Base-by-base conservation (phyloP, 2,329 filamentous ascomycete species). In the Botryosphaeria agaves region DNA sequence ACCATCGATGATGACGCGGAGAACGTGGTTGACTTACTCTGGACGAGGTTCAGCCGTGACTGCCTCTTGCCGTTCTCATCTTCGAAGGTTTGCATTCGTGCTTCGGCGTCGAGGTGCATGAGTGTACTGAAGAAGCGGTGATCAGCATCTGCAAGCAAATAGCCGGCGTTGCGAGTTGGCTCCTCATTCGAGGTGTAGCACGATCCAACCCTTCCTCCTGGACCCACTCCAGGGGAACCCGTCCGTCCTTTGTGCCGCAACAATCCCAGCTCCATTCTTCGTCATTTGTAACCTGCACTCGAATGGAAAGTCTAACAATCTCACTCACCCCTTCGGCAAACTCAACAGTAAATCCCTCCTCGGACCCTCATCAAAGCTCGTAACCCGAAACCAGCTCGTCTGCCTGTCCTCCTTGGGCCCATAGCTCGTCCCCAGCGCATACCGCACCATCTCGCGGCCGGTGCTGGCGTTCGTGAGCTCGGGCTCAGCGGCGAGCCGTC, bases 311-410 rank as follows among this genome's bases (percentile, higher is more conserved):
- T n/a, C n/a, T n/a, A n/a, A n/a, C n/a, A n/a, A n/a, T n/a, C n/a
- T 27, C 28, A 38, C 80, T 52, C 59, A 93, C 81, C 87, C 87
- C 64, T 94, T 95, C 32, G 72, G 72, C 54, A 94, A 56, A 45
- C 57, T 62, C 47, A 80, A 58, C 42, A 93, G 51, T 47, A 69
- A 76, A 38, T 93, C 80, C 47, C 76, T 74, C 50, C 68, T 63
- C 29, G 67, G 55, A 8, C 77, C 80, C 9, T 61, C 59, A 31
- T 59, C 43, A 51, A 95, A 95, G 58, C 66, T 72, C 19, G 73
- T 64, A 32, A 95, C 64, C 34, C 66, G 67, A 66, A 91, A 95
- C 79, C 80, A 95, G 63, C 76, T 89, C 18, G 78, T 81, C 49
- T 72, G 67, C 48, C 72, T 65, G 11, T 87, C 77, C 8, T 87